Evolutionary conservation across 768 basidiomycete genomes (phyloP), one percentile per base, ranked within the genome.

Genomic region (Termitomyces sp.): DNA sequence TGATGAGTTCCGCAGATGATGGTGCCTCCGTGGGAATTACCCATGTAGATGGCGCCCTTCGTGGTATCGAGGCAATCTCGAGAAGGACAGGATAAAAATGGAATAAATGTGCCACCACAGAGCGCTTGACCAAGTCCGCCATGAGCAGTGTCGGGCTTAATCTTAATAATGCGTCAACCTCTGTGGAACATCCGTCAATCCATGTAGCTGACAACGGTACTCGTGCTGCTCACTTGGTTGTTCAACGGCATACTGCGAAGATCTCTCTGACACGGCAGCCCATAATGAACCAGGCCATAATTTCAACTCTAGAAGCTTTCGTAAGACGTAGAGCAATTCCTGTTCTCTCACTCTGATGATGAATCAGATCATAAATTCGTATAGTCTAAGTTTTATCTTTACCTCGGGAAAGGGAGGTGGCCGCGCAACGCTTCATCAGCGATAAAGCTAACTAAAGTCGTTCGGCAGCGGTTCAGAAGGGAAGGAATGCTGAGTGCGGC

Each of bases 361-460:
- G 56, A 40, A 44, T 44, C 23, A 51, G 31, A 43, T 38, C 17
- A 33, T 37, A 45, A 54, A 21, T 46, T 26, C n/a, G 21, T 14
- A 28, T 42, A 33, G 21, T 14, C n/a, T 1, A 14, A 42, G 26
- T 49, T 12, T 28, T 38, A 0, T 35, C 19, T 11, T 41, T 37
- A 91, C 91, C 93, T 82, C 43, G 91, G 85, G 71, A 97, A 95
- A 1, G 96, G 96, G 57, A 95, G 75, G 58, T 80, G 82, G 1
- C 95, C 94, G n/a, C 95, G 81, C 33, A 98, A 65, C 2, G 83
- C 79, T 61, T 89, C 86, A 63, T 98, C 96, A 0, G 91, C 93
- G 15, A 96, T 77, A 65, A 89, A 98, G 8, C 81, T 77, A 17
- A 82, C 75, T 54, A 98, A 72, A 0, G 84, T 78, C 1, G 76